phyloP scores from a whole-genome alignment of 306 rosid species.

The Castanea sativa region DNA sequence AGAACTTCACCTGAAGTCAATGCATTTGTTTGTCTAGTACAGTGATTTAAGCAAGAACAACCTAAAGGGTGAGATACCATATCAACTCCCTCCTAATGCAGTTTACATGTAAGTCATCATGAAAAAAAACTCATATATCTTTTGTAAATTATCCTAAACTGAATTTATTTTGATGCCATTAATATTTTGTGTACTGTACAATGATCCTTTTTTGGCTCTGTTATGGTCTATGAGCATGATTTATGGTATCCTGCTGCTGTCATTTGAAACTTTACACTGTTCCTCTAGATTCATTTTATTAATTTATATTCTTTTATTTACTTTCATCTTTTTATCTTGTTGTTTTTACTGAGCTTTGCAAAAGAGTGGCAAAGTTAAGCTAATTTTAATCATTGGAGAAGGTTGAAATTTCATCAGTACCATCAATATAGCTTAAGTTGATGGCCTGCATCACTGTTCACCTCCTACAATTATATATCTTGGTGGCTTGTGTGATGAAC shows the following conservation, averaged over 20 bases:
- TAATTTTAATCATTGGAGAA: neutral
- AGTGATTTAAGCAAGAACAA: conserved; percentile 93
- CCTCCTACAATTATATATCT: neutral
- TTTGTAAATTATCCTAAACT: neutral
- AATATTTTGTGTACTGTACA: neutral
- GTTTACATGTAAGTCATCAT: conserved; percentile 54
- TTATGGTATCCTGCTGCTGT: neutral
- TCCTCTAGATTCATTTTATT: neutral
- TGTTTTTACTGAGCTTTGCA: neutral
- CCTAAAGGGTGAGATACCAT: conserved; percentile 71
- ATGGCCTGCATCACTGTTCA: neutral
- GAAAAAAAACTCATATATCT: neutral
- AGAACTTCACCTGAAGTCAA: conserved; percentile 32
- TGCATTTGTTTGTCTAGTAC: conserved; percentile 73
- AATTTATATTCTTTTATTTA: neutral
- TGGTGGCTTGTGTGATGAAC: neutral
- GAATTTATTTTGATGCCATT: neutral
- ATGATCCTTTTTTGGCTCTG: neutral
- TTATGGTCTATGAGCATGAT: neutral
- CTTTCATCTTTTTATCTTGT: neutral
- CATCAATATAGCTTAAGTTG: neutral
- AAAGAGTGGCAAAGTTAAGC: neutral
- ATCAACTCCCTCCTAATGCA: conserved; percentile 88
- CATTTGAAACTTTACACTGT: neutral
- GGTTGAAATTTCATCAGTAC: neutral